phyloP scores from a whole-genome alignment of 768 basidiomycete genomes.

The Russula vinacea region DNA sequence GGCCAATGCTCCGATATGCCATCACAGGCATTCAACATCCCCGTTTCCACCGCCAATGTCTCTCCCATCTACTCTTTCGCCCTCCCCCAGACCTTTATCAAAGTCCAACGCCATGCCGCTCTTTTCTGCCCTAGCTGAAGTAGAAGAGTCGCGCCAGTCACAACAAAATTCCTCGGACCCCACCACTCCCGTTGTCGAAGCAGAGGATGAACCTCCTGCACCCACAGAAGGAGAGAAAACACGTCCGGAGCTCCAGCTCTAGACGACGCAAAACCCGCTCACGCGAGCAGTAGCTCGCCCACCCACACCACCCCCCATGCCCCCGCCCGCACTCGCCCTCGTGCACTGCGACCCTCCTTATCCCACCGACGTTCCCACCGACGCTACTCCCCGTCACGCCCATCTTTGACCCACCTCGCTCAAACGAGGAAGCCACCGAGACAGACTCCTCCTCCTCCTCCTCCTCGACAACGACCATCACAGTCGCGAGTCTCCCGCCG shows the following conservation, averaged over 20 bases:
- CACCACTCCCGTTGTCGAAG: not conserved
- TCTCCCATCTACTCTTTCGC: not conserved
- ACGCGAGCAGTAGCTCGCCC: too few species aligned
- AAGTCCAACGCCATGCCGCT: not conserved
- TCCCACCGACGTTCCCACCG: slow-evolving; percentile 7
- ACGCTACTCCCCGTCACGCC: not conserved
- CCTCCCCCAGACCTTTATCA: not conserved
- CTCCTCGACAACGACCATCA: not conserved
- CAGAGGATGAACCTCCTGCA: not conserved
- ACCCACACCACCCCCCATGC: not conserved
- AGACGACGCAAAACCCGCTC: not conserved
- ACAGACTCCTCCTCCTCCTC: not conserved
- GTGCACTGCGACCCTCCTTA: slow-evolving; percentile 11
- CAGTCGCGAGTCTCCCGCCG: not conserved
- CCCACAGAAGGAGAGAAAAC: not conserved
- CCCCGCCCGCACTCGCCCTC: not conserved
- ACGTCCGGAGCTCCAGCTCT: not conserved
- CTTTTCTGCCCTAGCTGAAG: not conserved
- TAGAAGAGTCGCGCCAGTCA: not conserved
- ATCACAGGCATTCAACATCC: not conserved
- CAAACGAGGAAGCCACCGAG: not conserved
- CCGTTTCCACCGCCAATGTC: not conserved
- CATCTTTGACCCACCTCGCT: not conserved
- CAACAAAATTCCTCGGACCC: not conserved
- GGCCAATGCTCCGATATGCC: slow-evolving; percentile 12